Evolutionary conservation across 2,329 filamentous ascomycete species (phyloP), one percentile per base, ranked within the genome.

Genomic region (Emmonsia crescens): DNA sequence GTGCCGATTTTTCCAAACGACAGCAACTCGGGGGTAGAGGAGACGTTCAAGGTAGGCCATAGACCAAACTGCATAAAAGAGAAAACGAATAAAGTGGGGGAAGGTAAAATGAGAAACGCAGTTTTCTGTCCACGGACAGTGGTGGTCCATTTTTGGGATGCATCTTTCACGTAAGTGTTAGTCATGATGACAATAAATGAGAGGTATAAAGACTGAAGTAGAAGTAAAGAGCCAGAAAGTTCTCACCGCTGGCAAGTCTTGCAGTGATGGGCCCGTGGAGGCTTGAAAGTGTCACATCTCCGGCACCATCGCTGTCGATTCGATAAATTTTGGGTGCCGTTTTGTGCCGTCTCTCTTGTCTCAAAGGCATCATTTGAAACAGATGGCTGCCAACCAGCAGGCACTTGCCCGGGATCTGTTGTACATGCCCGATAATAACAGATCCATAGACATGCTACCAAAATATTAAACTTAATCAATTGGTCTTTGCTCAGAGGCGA

Each of bases 51-150:
- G 77, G 63, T 85, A 82, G 2, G 70, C 63, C 77, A 86, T 85
- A 0, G 82, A 79, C n/a, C 74, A 67, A 2, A 84, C 81, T 1
- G 83, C 78, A 67, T 83, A 87, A 64, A 82, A 78, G 49, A 87
- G 72, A 69, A 87, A 86, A 27, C 85, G 83, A 19, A 86, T 72
- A 69, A 87, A 87, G 69, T 87, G 85, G 1, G 85, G 85, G 63
- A 85, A 82, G 0, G 84, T 86, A 65, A 81, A 82, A 71, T 87
- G 81, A 49, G 84, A 87, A 60, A 87, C 83, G 68, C 85, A 87
- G 68, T 87, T 87, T 40, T 75, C 76, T 29, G 84, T 86, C 85
- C 85, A 87, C 6, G 84, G 83, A 69, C 85, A 87, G 69, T 87
- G 85, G 69, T 86, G 83, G 70, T 86, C 83, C 83, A 85, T 85